phyloP scores from a whole-genome alignment of 345 rosid species.

The Cardamine occulta region DNA sequence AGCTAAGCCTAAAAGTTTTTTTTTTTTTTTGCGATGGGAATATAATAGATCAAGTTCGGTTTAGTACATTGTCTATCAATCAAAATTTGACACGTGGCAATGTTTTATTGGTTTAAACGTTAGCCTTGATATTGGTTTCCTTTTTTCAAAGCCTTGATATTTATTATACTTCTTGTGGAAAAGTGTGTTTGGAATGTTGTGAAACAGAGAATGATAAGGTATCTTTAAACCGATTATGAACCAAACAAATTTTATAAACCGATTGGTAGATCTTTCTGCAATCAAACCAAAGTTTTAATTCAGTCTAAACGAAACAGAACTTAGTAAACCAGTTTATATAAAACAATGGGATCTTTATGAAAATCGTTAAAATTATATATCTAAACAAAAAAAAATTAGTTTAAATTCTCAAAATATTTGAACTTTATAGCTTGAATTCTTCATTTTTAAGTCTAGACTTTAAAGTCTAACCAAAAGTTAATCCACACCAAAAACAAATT shows the following conservation, averaged over 20 bases:
- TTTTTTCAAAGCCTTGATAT: background rate
- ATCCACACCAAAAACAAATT: background rate
- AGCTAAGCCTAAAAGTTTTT: constrained; percentile 35
- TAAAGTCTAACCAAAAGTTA: too few relatives aligned
- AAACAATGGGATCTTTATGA: too few relatives aligned
- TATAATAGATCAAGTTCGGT: constrained; percentile 28
- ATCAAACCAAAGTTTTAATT: background rate
- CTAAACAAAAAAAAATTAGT: too few relatives aligned
- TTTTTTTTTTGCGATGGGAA: background rate
- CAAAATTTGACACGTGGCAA: background rate
- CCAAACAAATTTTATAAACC: background rate
- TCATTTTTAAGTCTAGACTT: too few relatives aligned
- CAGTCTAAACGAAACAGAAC: background rate
- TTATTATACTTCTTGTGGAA: background rate
- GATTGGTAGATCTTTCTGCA: constrained; percentile 1
- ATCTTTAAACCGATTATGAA: constrained; percentile 22
- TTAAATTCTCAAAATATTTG: too few relatives aligned
- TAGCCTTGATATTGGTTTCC: background rate
- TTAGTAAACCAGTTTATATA: background rate
- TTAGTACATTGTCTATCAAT: constrained; percentile 1
- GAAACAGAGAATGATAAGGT: background rate
- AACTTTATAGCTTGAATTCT: too few relatives aligned
- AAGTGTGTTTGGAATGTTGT: constrained; percentile 15
- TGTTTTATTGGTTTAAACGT: background rate
- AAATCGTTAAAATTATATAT: too few relatives aligned